A percentile compares a stretch with the other conserved stretches of the same genome.
These are phyloP conservation scores for Antitrichia curtipendula DNA, from an alignment of 225 moss, liverwort and hornwort genomes.

Conservation along the genomic window DNA sequence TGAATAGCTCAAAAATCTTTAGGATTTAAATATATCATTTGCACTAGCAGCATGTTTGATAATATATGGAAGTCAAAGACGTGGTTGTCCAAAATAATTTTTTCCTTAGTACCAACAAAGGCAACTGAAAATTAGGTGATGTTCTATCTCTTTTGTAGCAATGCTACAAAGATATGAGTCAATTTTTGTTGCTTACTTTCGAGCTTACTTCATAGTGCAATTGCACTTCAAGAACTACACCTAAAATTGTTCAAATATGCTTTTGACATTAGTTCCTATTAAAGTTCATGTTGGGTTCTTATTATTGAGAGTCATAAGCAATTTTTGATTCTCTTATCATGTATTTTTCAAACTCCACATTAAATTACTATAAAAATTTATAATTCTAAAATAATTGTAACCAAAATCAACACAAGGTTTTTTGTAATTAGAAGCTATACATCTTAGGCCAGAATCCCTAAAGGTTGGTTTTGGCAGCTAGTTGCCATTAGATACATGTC, in stretches of 20 bases:
- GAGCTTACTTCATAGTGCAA: too few relatives aligned
- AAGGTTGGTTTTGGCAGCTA: accelerated
- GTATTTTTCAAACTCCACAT: background rate
- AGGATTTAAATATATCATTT: background rate
- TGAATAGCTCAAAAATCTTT: background rate
- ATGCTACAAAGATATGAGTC: too few relatives aligned
- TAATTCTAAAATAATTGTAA: background rate
- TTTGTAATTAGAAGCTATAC: background rate
- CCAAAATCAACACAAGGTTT: background rate
- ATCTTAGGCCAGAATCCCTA: background rate
- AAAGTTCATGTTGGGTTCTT: background rate
- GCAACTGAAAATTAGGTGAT: background rate
- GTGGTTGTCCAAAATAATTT: background rate
- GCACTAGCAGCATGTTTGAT: background rate
- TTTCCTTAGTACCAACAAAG: background rate
- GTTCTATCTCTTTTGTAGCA: too few relatives aligned
- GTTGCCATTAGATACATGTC: background rate
- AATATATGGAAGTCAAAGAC: background rate
- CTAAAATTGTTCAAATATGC: too few relatives aligned
- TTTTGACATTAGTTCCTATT: too few relatives aligned
- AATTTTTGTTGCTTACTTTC: too few relatives aligned
- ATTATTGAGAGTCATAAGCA: background rate
- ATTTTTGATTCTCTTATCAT: background rate
- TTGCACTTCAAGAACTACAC: too few relatives aligned
- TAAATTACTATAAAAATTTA: too few relatives aligned